These are phyloP conservation scores for Micractinium sp. DNA, from an alignment of 139 green algal species.

Conservation along the genomic window DNA sequence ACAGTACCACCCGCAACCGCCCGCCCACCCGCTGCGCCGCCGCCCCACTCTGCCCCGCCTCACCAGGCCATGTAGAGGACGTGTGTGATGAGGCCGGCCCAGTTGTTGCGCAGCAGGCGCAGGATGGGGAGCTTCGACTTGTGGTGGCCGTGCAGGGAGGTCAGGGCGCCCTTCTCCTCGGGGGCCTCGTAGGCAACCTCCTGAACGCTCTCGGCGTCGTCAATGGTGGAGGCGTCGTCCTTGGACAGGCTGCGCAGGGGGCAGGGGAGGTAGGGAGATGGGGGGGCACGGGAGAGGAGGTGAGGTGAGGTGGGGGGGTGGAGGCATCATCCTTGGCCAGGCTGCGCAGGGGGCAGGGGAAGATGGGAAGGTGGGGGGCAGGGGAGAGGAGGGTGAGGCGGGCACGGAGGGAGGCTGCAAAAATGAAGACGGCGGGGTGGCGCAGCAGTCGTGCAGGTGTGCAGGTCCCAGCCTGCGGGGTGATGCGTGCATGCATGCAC, in stretches of 20 bases:
- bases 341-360: background rate
- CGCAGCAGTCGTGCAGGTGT: too few relatives aligned
- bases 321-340: background rate
- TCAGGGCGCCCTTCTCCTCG: background rate
- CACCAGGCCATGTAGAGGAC: slow-evolving; percentile 20
- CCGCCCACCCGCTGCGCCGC: background rate
- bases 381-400: too few relatives aligned
- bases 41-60: background rate
- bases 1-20: background rate
- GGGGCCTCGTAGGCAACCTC: background rate
- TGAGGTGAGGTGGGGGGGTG: background rate
- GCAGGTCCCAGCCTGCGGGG: too few relatives aligned
- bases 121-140: slow-evolving; percentile 6
- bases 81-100: background rate
- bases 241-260: background rate
- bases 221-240: background rate
- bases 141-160: background rate
- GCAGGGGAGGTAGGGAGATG: too few relatives aligned
- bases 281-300: background rate
- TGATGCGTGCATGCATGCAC: background rate
- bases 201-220: background rate
- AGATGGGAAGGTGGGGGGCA: background rate
- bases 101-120: slow-evolving; percentile 21
- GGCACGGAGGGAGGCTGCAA: too few relatives aligned
- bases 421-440: too few relatives aligned